These are phyloP conservation scores for Hypoxylon sp. DNA, from an alignment of 2,329 filamentous ascomycete genomes.

Conservation along the genomic window DNA sequence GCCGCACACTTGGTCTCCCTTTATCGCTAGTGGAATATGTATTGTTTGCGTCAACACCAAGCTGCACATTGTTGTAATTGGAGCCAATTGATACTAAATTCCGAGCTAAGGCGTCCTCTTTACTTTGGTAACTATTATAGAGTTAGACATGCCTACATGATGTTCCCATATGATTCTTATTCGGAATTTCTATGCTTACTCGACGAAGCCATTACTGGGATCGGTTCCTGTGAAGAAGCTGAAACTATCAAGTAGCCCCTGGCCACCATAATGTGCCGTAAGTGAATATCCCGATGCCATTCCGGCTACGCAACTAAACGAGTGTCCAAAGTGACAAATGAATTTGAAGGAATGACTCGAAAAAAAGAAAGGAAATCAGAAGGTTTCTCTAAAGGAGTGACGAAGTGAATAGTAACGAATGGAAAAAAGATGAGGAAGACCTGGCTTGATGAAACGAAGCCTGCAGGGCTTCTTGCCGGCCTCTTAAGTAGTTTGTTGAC, in stretches of 20 bases:
- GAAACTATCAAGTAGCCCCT: slow-evolving; percentile 60
- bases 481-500: slow-evolving; percentile 44
- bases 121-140: slow-evolving; percentile 61
- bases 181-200: slow-evolving; percentile 64
- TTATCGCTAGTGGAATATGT: slow-evolving; percentile 54
- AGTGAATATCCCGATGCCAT: slow-evolving; percentile 52
- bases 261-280: slow-evolving; percentile 53
- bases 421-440: slow-evolving; percentile 26
- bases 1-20: slow-evolving; percentile 73
- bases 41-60: slow-evolving; percentile 63
- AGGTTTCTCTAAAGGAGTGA: slow-evolving; percentile 45
- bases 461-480: slow-evolving; percentile 6
- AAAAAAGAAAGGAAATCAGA: slow-evolving; percentile 34
- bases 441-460: slow-evolving; percentile 14
- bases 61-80: slow-evolving; percentile 60
- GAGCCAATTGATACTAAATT: slow-evolving; percentile 61
- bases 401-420: slow-evolving; percentile 37
- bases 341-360: slow-evolving; percentile 50
- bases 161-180: not conserved
- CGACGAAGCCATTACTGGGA: slow-evolving; percentile 77
- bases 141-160: slow-evolving; percentile 12
- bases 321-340: slow-evolving; percentile 28
- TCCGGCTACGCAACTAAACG: slow-evolving; percentile 15
- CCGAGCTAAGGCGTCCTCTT: slow-evolving; percentile 57
- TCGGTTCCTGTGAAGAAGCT: slow-evolving; percentile 68